Evolutionary conservation across 108 stramenopile genomes (phyloP), one percentile per base, ranked within the genome.

Genomic region (Pseudonitzschia multiseries): DNA sequence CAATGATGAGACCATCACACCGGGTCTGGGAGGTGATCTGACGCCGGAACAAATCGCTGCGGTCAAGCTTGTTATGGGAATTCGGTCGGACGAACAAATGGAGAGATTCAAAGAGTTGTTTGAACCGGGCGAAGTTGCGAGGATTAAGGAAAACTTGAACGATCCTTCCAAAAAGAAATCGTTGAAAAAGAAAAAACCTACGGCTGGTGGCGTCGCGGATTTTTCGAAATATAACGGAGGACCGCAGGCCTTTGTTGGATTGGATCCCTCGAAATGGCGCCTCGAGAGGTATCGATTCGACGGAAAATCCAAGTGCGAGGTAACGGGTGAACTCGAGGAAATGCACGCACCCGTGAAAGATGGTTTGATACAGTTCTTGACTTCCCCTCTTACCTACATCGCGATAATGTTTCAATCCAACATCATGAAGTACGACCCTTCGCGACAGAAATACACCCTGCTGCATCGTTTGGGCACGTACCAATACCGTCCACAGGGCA

Each of bases 391-490:
- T 18, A 71, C 44, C 27, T 78, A 78, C 44, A 42, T 72, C 1
- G 77, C 77, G 8, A 44, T 78, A 43, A 59, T 72, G 70, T 78
- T 71, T 56, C 77, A 78, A 72, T 40, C 64, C 18, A 53, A 71
- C 57, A 56, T 78, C 56, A 9, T 54, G 0, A 26, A 63, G 8
- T 68, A 59, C 41, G 59, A 62, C 18, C 28, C n/a, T 32, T 53
- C 54, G 10, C 31, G 67, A 67, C 77, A 78, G 44, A 65, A 36
- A 2, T 78, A 67, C 40, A 65, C 70, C 8, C 50, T 70, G 28
- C 0, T 77, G 54, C 57, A 70, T 31, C 76, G 76, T 15, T 18
- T 42, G 22, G 63, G 51, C 24, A 65, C 69, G 42, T 28, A 36
- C 10, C 59, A 51, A 22, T 70, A 68, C 42, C 56, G 43, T 69